A percentile compares a stretch with the other conserved stretches of the same genome.
phyloP scores from a whole-genome alignment of 345 rosid species.

The Litchi chinensis region DNA sequence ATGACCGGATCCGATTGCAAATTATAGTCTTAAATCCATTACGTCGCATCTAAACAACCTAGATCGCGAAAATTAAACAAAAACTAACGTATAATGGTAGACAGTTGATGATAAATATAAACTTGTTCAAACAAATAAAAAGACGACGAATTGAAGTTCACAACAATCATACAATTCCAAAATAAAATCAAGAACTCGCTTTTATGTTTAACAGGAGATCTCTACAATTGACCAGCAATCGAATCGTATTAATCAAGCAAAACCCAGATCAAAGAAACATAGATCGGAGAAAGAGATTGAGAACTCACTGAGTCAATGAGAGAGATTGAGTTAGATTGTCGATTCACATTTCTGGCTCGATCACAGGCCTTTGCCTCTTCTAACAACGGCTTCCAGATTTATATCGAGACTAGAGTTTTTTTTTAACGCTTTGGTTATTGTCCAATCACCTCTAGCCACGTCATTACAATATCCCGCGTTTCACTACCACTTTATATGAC shows the following conservation, averaged over 20 bases:
- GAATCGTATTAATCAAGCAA: not conserved
- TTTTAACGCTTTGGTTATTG: not conserved
- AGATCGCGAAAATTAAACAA: not conserved
- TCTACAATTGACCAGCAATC: not conserved
- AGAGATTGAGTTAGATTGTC: not conserved
- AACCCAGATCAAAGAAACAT: not conserved
- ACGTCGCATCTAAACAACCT: not conserved
- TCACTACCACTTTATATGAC: not conserved
- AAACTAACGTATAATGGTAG: too few species aligned
- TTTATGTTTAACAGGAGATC: not conserved
- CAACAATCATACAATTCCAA: not conserved
- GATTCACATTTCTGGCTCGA: not conserved
- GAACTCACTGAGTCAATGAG: not conserved
- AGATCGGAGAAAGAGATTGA: not conserved
- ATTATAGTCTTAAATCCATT: too few species aligned
- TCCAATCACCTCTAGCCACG: constrained; percentile 12
- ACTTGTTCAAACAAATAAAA: too few species aligned
- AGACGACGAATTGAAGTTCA: not conserved
- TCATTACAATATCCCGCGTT: not conserved
- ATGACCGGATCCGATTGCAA: too few species aligned
- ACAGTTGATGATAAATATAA: too few species aligned
- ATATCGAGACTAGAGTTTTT: not conserved
- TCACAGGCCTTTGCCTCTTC: not conserved
- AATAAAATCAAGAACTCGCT: not conserved
- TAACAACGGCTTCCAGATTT: not conserved